These are phyloP conservation scores for Pichia kluyveri DNA, from an alignment of 805 yeast species.

Conservation along the genomic window DNA sequence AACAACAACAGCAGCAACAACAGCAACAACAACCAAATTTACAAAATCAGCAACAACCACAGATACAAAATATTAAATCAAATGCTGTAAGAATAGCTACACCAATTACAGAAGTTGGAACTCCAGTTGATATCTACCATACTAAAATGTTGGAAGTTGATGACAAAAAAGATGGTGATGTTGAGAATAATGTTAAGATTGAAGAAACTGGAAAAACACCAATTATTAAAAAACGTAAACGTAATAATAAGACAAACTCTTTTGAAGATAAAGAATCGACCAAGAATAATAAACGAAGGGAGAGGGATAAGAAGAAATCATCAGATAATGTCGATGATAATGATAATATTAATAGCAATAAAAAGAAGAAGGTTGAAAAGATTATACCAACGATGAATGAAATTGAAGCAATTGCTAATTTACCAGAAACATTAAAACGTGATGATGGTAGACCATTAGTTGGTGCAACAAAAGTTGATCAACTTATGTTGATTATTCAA, in stretches of 20 bases:
- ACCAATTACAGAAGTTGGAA: background rate
- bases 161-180: background rate
- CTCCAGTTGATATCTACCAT: background rate
- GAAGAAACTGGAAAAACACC: background rate
- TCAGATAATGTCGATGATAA: no score
- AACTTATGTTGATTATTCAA: constrained; percentile 82
- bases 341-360: no score
- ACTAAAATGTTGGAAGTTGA: background rate
- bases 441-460: constrained; percentile 63
- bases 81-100: background rate
- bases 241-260: background rate
- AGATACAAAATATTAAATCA: constrained; percentile 8
- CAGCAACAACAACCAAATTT: no score
- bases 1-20: background rate
- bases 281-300: no score
- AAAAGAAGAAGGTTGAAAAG: no score
- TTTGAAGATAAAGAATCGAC: background rate
- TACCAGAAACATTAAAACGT: constrained; percentile 25
- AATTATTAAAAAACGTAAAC: background rate
- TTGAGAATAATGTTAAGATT: background rate
- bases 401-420: no score
- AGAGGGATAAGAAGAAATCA: no score
- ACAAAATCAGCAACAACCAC: constrained; percentile 1
- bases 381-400: no score
- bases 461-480: constrained; percentile 88